These are phyloP conservation scores for Isatis lusitanica DNA, from an alignment of 441 rosid species.

Conservation along the genomic window DNA sequence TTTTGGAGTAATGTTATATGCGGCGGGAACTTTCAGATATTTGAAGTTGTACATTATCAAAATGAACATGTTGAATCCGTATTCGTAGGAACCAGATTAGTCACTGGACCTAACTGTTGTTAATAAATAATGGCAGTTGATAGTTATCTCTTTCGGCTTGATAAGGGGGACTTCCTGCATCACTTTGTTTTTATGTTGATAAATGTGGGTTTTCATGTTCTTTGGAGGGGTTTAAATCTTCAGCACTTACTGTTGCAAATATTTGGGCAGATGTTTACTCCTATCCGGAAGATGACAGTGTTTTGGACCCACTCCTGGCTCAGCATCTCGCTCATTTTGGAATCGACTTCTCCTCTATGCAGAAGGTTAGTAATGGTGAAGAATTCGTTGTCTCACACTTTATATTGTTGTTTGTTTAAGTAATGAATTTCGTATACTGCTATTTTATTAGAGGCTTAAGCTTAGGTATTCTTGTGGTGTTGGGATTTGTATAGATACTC, in stretches of 20 bases:
- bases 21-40: conserved; percentile 7
- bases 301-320: conserved; percentile 85
- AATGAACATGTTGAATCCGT: neutral
- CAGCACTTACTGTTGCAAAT: conserved; percentile 45
- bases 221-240: conserved; percentile 11
- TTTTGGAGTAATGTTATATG: neutral
- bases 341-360: conserved; percentile 92
- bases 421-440: neutral
- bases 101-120: conserved; percentile 7
- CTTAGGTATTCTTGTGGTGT: conserved; percentile 1
- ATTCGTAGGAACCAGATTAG: conserved; percentile 7
- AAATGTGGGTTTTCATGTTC: conserved; percentile 12
- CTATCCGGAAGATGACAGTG: conserved; percentile 90
- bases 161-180: conserved; percentile 14
- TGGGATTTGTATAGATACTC: neutral
- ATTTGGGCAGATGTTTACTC: conserved; percentile 96
- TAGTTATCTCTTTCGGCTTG: conserved; percentile 16
- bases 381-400: neutral
- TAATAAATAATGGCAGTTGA: neutral
- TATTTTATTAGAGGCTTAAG: conserved; percentile 1
- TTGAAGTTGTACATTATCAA: conserved; percentile 3
- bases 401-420: conserved; percentile 10
- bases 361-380: conserved; percentile 59
- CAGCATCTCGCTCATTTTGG: conserved; percentile 95
- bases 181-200: neutral